Evolutionary conservation across 2,329 filamentous ascomycete species (phyloP).

Genomic region (Epichloe uncinata): DNA sequence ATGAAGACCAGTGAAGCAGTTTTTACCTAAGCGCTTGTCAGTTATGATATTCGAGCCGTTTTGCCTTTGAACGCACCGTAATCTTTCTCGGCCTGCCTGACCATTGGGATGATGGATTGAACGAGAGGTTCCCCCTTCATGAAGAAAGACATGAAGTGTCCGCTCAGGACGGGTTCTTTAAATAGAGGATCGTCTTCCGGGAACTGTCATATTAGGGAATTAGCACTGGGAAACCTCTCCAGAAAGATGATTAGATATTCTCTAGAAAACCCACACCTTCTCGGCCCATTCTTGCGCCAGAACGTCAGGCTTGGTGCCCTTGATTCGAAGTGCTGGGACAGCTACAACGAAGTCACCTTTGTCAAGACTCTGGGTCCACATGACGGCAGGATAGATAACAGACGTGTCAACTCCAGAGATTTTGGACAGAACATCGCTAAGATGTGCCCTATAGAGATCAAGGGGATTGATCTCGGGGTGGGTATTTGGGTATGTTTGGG

Average conservation of each 20-base stretch:
- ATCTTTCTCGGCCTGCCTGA: slow-evolving; percentile 44
- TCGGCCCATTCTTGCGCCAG: slow-evolving; percentile 48
- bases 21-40: slow-evolving; percentile 37
- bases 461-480: slow-evolving; percentile 61
- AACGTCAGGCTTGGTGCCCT: slow-evolving; percentile 52
- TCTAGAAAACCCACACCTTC: slow-evolving; percentile 30
- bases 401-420: slow-evolving; percentile 57
- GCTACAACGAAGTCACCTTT: slow-evolving; percentile 73
- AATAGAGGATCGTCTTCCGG: slow-evolving; percentile 63
- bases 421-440: slow-evolving; percentile 53
- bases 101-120: slow-evolving; percentile 53
- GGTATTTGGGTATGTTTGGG: slow-evolving; percentile 34
- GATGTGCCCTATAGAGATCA: slow-evolving; percentile 67
- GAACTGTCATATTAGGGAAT: slow-evolving; percentile 34
- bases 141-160: slow-evolving; percentile 66
- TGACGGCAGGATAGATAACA: slow-evolving; percentile 61
- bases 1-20: slow-evolving; percentile 43
- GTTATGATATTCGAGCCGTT: background rate
- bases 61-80: slow-evolving; percentile 24
- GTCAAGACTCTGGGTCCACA: slow-evolving; percentile 68
- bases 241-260: background rate
- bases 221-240: background rate
- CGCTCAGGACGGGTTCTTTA: slow-evolving; percentile 52
- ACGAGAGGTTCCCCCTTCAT: slow-evolving; percentile 56
- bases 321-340: slow-evolving; percentile 66